These are phyloP conservation scores for Arxiozyma slooffiae DNA, from an alignment of 1,139 yeast genomes.

Conservation along the genomic window DNA sequence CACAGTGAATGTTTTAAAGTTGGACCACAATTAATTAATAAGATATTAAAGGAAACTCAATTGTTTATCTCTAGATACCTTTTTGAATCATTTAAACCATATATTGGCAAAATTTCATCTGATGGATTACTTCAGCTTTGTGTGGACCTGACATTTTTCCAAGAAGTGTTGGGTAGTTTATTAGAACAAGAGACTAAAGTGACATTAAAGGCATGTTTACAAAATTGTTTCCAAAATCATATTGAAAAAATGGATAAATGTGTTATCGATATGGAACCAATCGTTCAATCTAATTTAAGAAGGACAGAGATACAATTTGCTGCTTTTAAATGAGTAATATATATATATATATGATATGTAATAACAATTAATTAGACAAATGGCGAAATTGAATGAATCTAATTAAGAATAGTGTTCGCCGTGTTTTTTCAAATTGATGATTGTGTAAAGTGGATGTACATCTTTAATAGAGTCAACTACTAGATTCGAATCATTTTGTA, in stretches of 20 bases:
- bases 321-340: slow-evolving; percentile 19
- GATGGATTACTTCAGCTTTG: slow-evolving; percentile 33
- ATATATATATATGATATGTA: background rate
- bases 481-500: slow-evolving; percentile 19
- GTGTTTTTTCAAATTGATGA: slow-evolving; percentile 64
- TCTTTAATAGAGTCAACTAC: slow-evolving; percentile 33
- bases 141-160: slow-evolving; percentile 35
- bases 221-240: slow-evolving; percentile 30
- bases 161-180: slow-evolving; percentile 23
- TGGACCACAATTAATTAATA: slow-evolving; percentile 38
- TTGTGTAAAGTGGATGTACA: slow-evolving; percentile 54
- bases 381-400: background rate
- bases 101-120: slow-evolving; percentile 28
- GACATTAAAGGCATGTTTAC: slow-evolving; percentile 26
- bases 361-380: background rate
- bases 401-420: slow-evolving; percentile 51
- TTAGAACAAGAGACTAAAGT: slow-evolving; percentile 27
- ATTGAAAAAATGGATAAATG: slow-evolving; percentile 23
- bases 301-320: slow-evolving; percentile 30
- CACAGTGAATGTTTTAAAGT: slow-evolving; percentile 44
- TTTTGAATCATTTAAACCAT: slow-evolving; percentile 37
- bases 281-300: slow-evolving; percentile 25
- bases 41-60: slow-evolving; percentile 39
- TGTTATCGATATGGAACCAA: slow-evolving; percentile 26
- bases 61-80: slow-evolving; percentile 37